phyloP scores from a whole-genome alignment of 495 filamentous ascomycete species.

The Aspergillus steynii region DNA sequence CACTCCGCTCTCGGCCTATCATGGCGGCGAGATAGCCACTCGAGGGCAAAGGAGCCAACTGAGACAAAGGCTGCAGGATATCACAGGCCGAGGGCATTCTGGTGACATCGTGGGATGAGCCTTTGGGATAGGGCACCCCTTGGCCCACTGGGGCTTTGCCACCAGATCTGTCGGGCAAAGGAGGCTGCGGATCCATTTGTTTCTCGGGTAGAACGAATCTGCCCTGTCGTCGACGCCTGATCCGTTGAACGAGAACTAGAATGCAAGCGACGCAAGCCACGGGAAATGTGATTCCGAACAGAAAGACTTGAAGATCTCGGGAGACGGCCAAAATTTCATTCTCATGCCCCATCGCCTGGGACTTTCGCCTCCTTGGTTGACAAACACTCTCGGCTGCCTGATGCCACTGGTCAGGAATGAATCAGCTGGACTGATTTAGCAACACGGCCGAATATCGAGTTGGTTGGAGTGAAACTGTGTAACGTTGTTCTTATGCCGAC shows the following conservation, averaged over 20 bases:
- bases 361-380: constrained; percentile 3
- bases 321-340: constrained; percentile 16
- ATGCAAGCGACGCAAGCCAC: constrained; percentile 22
- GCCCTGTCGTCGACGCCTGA: constrained; percentile 19
- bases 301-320: constrained; percentile 14
- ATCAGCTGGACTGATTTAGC: not conserved
- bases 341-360: constrained; percentile 20
- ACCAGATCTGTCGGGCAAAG: constrained; percentile 19
- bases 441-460: not conserved
- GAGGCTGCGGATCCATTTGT: constrained; percentile 23
- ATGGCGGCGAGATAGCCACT: constrained; percentile 26
- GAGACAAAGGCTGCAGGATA: constrained; percentile 39
- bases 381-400: not conserved
- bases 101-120: constrained; percentile 12
- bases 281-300: constrained; percentile 19
- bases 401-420: not conserved
- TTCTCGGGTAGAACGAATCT: constrained; percentile 16
- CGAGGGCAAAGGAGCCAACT: constrained; percentile 29
- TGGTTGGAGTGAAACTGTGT: not conserved
- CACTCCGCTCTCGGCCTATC: constrained; percentile 17
- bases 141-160: constrained; percentile 20
- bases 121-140: constrained; percentile 5
- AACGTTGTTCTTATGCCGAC: not conserved
- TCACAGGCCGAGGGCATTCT: constrained; percentile 34
- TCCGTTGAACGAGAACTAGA: constrained; percentile 19